Base-by-base conservation (phyloP, 495 filamentous ascomycete genomes). In the Hyaloscypha hepaticicola region DNA sequence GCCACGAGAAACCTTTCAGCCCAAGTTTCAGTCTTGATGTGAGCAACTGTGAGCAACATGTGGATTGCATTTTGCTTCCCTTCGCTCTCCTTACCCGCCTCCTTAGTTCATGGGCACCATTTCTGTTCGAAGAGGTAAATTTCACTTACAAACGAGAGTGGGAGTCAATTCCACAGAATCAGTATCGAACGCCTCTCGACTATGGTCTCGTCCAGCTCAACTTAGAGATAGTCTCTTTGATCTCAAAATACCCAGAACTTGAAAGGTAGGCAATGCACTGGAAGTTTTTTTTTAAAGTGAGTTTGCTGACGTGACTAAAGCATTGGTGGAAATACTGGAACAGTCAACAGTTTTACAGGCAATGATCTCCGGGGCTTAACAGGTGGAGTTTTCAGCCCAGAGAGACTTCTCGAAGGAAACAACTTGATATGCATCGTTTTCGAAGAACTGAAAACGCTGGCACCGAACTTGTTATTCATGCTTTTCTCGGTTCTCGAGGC, bases 91-190 rank as follows among this genome's bases (percentile, higher is more conserved):
- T n/a, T n/a, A n/a, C n/a, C n/a, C n/a, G n/a, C n/a, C n/a, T n/a
- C n/a, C n/a, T n/a, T n/a, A n/a, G n/a, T n/a, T n/a, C n/a, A n/a
- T n/a, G n/a, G n/a, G n/a, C n/a, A n/a, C 69, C 0, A 73, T 84
- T 34, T 72, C 69, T 48, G 71, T 71, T n/a, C 27, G 72, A 75
- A 19, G 34, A 62, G 9, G 75, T 74, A 19, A 70, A 73, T 26
- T 66, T 82, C 24, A 74, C 69, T 1, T 81, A 80, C 65, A 76
- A 69, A 6, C 70, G 76, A 45, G 82, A 82, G 16, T 77, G 79
- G 70, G 82, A 85, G 56, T 70, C 74, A 21, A 84, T 84, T 41
- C 85, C 85, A 0, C 75, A 83, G 26, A 88, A 87, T 66, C 87
- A 83, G 84, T 87, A 87, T 74, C 82, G 79, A 45, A 77, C 79